These are phyloP conservation scores for Pseudogymnoascus sp. DNA, from an alignment of 2,329 filamentous ascomycete species.

Conservation along the genomic window DNA sequence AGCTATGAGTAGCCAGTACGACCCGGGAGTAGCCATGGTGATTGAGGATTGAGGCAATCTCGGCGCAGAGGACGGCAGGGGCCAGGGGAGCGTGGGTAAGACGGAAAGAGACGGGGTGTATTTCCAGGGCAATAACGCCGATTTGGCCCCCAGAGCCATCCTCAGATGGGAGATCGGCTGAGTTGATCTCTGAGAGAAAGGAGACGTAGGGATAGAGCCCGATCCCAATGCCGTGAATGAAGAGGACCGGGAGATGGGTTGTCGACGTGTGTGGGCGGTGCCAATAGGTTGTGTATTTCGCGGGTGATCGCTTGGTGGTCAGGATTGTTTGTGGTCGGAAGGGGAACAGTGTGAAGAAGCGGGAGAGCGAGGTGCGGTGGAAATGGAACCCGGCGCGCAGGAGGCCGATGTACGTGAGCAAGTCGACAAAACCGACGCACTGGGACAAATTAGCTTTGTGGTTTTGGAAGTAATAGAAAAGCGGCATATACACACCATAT, in stretches of 20 bases:
- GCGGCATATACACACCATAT: slow-evolving; percentile 36
- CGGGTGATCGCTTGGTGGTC: slow-evolving; percentile 38
- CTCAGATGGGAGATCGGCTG: slow-evolving; percentile 15
- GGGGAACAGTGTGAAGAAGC: slow-evolving; percentile 44
- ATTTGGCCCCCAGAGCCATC: slow-evolving; percentile 39
- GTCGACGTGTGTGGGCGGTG: slow-evolving; percentile 52
- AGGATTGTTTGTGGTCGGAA: slow-evolving; percentile 43
- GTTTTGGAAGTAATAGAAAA: neutral
- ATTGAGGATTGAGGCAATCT: slow-evolving; percentile 45
- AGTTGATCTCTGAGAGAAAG: slow-evolving; percentile 46
- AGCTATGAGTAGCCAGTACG: slow-evolving; percentile 45
- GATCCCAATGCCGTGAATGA: slow-evolving; percentile 57
- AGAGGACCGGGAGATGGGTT: slow-evolving; percentile 48
- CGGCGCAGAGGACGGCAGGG: slow-evolving; percentile 41
- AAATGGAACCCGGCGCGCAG: slow-evolving; percentile 40
- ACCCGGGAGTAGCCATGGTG: slow-evolving; percentile 44
- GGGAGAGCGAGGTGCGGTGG: slow-evolving; percentile 36
- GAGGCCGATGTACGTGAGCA: slow-evolving; percentile 30
- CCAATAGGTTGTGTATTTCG: slow-evolving; percentile 49
- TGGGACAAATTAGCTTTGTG: slow-evolving; percentile 13
- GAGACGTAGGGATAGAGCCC: slow-evolving; percentile 50
- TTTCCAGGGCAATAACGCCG: slow-evolving; percentile 50
- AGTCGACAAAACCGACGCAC: slow-evolving; percentile 30
- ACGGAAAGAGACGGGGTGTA: slow-evolving; percentile 51
- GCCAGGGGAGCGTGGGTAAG: slow-evolving; percentile 43